A percentile compares a stretch with the other conserved stretches of the same genome.
Evolutionary conservation across 768 basidiomycete genomes (phyloP).

Genomic region (Termitomyces sp.): DNA sequence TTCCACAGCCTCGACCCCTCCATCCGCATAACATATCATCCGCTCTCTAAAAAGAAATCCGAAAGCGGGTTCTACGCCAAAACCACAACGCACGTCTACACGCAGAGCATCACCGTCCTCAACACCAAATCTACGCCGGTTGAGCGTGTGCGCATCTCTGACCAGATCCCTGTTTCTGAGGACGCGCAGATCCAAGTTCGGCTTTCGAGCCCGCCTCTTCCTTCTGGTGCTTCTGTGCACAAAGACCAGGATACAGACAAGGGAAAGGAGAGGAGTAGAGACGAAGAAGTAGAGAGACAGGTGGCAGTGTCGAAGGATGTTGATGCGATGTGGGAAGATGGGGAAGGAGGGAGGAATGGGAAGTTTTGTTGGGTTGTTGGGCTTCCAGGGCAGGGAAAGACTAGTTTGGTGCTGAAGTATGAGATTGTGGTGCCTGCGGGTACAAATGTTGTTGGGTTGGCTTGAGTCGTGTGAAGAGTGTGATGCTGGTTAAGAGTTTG

Average conservation of each 20-base stretch:
- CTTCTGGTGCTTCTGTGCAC: too few species aligned
- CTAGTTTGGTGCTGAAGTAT: not conserved
- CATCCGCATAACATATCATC: slow-evolving; percentile 22
- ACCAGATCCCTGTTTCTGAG: slow-evolving; percentile 21
- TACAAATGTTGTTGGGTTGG: not conserved
- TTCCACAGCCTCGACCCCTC: slow-evolving; percentile 18
- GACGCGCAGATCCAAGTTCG: slow-evolving; percentile 9
- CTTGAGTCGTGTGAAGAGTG: not conserved
- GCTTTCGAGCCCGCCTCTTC: not conserved
- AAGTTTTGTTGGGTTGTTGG: not conserved
- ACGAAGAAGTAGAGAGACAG: not conserved
- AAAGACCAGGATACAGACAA: slow-evolving; percentile 11
- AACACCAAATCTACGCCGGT: slow-evolving; percentile 17
- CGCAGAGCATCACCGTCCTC: slow-evolving; percentile 18
- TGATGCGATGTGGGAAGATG: slow-evolving; percentile 20
- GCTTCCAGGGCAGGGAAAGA: not conserved
- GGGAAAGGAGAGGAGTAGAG: slow-evolving; percentile 11
- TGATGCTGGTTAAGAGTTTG: too few species aligned
- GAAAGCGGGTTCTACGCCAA: slow-evolving; percentile 19
- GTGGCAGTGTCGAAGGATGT: slow-evolving; percentile 14
- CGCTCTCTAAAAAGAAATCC: slow-evolving; percentile 17
- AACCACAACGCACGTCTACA: slow-evolving; percentile 14
- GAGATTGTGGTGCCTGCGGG: not conserved
- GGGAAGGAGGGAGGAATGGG: slow-evolving; percentile 11
- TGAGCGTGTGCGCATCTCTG: slow-evolving; percentile 15